Conservation (phyloP, 805 yeast species). For the Barnettozyma wickerhamii region DNA sequence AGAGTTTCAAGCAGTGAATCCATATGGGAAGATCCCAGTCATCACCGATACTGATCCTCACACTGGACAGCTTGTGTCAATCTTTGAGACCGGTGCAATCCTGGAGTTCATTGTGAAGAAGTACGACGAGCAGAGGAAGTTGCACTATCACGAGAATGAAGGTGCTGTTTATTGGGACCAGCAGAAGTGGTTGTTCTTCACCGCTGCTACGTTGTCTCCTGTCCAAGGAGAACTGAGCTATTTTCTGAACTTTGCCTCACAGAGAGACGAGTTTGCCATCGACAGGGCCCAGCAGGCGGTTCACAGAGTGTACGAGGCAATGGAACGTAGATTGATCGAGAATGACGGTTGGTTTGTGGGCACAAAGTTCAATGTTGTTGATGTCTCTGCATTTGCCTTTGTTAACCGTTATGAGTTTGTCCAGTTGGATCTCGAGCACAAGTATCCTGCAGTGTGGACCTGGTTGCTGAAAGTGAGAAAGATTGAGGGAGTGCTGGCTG, state of each 20-base stretch:
- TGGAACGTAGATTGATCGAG: slow-evolving; percentile 41
- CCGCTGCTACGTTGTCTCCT: slow-evolving; percentile 51
- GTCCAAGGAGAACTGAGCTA: slow-evolving; percentile 45
- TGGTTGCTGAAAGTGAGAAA: slow-evolving; percentile 1
- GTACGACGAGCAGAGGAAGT: slow-evolving; percentile 46
- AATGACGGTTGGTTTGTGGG: slow-evolving; percentile 53
- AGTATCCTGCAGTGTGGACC: slow-evolving; percentile 1
- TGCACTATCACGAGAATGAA: slow-evolving; percentile 26
- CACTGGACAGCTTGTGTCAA: slow-evolving; percentile 35
- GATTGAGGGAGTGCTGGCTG: slow-evolving; percentile 2
- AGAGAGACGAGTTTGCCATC: slow-evolving; percentile 44
- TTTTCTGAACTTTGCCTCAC: slow-evolving; percentile 30
- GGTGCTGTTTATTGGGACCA: slow-evolving; percentile 42
- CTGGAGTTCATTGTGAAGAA: slow-evolving; percentile 40
- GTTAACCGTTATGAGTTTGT: slow-evolving; percentile 34
- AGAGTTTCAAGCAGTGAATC: slow-evolving; percentile 33
- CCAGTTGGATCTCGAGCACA: not conserved
- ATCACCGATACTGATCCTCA: slow-evolving; percentile 30
- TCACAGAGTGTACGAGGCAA: slow-evolving; percentile 43
- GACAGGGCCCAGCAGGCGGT: slow-evolving; percentile 40
- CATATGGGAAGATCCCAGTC: slow-evolving; percentile 58
- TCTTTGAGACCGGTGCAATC: slow-evolving; percentile 52
- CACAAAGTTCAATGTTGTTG: slow-evolving; percentile 50
- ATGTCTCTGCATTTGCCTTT: slow-evolving; percentile 34
- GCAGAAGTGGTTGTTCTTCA: slow-evolving; percentile 47